phyloP scores from a whole-genome alignment of 495 filamentous ascomycete genomes.

The Xylaria intraflava region DNA sequence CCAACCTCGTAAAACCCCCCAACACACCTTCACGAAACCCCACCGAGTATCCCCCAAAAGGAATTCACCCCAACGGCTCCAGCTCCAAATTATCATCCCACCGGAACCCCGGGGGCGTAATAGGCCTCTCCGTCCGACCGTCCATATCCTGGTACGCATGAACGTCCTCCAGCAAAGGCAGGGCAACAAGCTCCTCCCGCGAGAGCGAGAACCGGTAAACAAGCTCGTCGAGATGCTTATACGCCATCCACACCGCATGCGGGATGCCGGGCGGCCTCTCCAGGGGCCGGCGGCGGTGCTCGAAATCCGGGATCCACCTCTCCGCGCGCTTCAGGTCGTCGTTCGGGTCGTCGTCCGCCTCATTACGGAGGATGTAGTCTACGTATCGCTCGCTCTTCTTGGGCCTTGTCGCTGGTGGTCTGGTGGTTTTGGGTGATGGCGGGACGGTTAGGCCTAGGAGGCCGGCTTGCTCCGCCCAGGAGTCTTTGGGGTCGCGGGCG shows the following conservation, averaged over 20 bases:
- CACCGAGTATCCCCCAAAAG: background rate
- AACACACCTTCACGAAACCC: background rate
- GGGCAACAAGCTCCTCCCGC: background rate
- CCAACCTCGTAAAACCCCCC: background rate
- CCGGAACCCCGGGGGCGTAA: background rate
- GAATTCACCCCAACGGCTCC: background rate
- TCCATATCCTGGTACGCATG: slow-evolving; percentile 4
- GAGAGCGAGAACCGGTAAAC: slow-evolving; percentile 3
- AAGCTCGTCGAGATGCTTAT: background rate
- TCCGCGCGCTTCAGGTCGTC: background rate
- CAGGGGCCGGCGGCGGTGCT: background rate
- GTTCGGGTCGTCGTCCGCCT: background rate
- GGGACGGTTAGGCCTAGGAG: background rate
- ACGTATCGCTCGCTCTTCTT: slow-evolving; percentile 1
- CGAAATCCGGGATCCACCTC: slow-evolving; percentile 5
- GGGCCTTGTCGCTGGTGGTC: background rate
- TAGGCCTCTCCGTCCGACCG: background rate
- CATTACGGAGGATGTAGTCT: background rate
- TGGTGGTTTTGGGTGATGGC: background rate
- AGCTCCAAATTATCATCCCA: slow-evolving; percentile 6
- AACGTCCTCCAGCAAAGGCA: slow-evolving; percentile 3
- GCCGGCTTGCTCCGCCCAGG: background rate
- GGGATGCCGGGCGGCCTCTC: background rate
- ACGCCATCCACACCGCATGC: background rate
- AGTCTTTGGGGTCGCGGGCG: background rate